Percentiles rank a stretch among this genome's conserved stretches.
Conservation (phyloP, 1,139 yeast genomes). For the Ogataea hybrid region DNA sequence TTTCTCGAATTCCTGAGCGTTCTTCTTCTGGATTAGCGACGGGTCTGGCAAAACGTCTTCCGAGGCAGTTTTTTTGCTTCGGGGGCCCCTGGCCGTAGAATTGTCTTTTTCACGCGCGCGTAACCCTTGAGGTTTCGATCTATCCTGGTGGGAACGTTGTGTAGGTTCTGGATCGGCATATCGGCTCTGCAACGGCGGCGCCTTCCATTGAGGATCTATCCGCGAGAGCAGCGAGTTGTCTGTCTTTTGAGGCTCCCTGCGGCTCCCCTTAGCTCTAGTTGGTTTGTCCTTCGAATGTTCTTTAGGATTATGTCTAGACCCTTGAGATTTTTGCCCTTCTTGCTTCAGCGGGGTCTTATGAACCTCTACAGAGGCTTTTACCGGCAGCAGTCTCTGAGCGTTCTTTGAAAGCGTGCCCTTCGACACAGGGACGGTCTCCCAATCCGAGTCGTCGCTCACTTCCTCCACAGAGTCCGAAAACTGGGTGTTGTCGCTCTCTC, state of each 20-base stretch:
- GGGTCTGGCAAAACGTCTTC: slow-evolving; percentile 2
- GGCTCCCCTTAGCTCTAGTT: too few species aligned
- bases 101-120: not conserved
- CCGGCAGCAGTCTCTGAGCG: slow-evolving; percentile 26
- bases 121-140: not conserved
- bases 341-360: not conserved
- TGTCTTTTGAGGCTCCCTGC: not conserved
- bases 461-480: slow-evolving; percentile 6
- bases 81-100: not conserved
- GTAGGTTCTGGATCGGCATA: slow-evolving; percentile 1
- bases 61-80: not conserved
- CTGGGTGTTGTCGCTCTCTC: slow-evolving; percentile 9
- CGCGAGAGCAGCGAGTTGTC: slow-evolving; percentile 7
- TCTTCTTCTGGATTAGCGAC: slow-evolving; percentile 8
- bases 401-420: slow-evolving; percentile 18
- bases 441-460: slow-evolving; percentile 10
- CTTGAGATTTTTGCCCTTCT: not conserved
- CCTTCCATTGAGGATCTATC: slow-evolving; percentile 7
- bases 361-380: not conserved
- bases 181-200: slow-evolving; percentile 3
- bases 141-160: too few species aligned
- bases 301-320: too few species aligned
- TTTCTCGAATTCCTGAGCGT: slow-evolving; percentile 16
- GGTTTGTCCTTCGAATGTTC: too few species aligned
- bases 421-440: slow-evolving; percentile 14